Base-by-base conservation (phyloP, 176 grass and related monocot species). In the Ampelocalamus luodianensis region DNA sequence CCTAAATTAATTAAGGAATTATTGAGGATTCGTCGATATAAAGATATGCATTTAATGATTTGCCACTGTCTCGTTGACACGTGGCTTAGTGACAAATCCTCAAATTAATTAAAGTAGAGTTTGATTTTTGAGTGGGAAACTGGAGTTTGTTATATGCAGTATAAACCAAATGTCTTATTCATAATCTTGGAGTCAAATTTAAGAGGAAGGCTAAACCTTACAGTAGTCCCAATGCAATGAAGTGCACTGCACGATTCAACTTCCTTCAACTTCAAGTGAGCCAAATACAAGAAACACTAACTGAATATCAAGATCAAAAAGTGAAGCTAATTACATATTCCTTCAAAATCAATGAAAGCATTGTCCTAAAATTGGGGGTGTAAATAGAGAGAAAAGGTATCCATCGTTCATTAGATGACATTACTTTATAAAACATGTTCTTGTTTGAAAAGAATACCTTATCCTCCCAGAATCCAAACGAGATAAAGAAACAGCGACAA, bases 61-160 rank as follows among this genome's bases (percentile, higher is more conserved):
- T 34, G 32, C 2, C 32, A 34, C 32, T 3, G 32, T 34, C 32
- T 34, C 32, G 32, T 34, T 34, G 32, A 34, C 2, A 34, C 2
- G 32, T 34, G 32, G 32, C 32, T 34, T 3, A 34, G 32, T 34
- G 32, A 34, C 32, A 34, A 34, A 34, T 34, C 32, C 32, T 34
- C 32, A 74, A 68, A 83, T 7, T 74, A 87, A 53, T 49, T 39
- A 68, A 43, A 90, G 68, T 79, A 72, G 61, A 39, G 10, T 79
- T 51, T 0, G 8, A 14, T 27, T 77, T 83, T 66, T 34, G 7
- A 27, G 10, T 81, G 38, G 18, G 14, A 71, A 64, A 72, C 73
- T 34, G 37, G 12, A 14, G 10, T 22, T 32, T 5, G 3, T 64
- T 43, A 12, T 45, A 3, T 22, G 62, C 8, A 82, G 17, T 39